Evolutionary conservation across 1,284 basidiomycete genomes (phyloP).

Genomic region (Fomes fomentarius): DNA sequence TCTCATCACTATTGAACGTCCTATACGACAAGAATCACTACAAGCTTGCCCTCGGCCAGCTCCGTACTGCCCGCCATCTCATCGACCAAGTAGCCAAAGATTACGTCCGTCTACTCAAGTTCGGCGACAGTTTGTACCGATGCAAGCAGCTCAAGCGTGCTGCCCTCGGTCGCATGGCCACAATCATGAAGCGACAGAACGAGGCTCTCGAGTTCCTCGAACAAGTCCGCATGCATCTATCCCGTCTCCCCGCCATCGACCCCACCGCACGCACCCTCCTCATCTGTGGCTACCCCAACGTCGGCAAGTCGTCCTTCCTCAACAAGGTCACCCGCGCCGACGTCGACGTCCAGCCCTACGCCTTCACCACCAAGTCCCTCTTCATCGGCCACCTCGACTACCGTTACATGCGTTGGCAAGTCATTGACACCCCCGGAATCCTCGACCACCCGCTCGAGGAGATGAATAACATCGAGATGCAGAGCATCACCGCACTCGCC

Average conservation of each 20-base stretch:
- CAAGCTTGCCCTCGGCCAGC: slow-evolving; percentile 94
- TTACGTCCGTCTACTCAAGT: slow-evolving; percentile 93
- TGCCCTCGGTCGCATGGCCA: slow-evolving; percentile 96
- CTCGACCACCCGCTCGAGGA: slow-evolving; percentile 95
- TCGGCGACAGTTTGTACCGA: slow-evolving; percentile 93
- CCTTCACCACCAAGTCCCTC: slow-evolving; percentile 96
- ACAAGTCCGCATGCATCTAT: slow-evolving; percentile 97
- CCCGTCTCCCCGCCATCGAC: slow-evolving; percentile 93
- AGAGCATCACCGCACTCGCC: slow-evolving; percentile 94
- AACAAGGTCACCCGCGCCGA: slow-evolving; percentile 98
- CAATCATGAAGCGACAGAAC: slow-evolving; percentile 96
- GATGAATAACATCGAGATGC: slow-evolving; percentile 99
- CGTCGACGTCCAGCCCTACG: slow-evolving; percentile 97
- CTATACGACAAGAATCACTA: slow-evolving; percentile 99
- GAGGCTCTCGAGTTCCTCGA: slow-evolving; percentile 96
- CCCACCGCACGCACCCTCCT: slow-evolving; percentile 96
- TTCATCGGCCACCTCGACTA: slow-evolving; percentile 98
- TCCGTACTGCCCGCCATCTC: slow-evolving; percentile 90
- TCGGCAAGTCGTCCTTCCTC: slow-evolving; percentile 96
- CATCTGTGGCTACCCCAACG: slow-evolving; percentile 97
- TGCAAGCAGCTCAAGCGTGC: slow-evolving; percentile 97
- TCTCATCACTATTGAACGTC: slow-evolving; percentile 93
- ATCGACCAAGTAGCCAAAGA: slow-evolving; percentile 97
- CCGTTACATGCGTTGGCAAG: slow-evolving; percentile 97
- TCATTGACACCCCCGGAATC: slow-evolving; percentile 94